These are phyloP conservation scores for Cercospora canescens DNA, from an alignment of 2,329 filamentous ascomycete genomes.

Conservation along the genomic window DNA sequence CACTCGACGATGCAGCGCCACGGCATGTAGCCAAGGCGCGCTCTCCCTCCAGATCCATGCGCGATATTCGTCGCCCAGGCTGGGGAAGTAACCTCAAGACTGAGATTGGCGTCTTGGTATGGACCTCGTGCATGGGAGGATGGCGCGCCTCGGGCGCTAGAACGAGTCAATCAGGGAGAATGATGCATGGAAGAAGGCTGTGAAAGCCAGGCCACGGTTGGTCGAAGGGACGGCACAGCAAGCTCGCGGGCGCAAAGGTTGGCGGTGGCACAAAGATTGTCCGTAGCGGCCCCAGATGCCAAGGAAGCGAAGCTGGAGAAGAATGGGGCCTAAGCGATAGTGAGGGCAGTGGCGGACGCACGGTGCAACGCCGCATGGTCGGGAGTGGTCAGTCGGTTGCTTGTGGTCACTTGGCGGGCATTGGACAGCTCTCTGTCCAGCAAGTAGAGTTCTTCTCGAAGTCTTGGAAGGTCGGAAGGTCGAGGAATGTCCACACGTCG, in stretches of 20 bases:
- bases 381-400: not conserved
- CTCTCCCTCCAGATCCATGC: conserved; percentile 7
- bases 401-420: conserved; percentile 10
- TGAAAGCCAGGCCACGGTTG: not conserved
- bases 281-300: conserved; percentile 9
- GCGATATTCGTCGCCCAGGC: conserved; percentile 14
- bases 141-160: not conserved
- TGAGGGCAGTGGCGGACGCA: conserved; percentile 5
- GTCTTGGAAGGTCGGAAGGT: conserved; percentile 15
- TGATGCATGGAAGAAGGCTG: conserved; percentile 13
- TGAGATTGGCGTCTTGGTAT: conserved; percentile 11
- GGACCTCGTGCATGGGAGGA: conserved; percentile 5
- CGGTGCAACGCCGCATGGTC: not conserved
- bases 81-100: conserved; percentile 8
- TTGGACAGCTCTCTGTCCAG: conserved; percentile 2
- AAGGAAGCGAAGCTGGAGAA: conserved; percentile 9
- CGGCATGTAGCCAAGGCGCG: conserved; percentile 13
- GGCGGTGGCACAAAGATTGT: not conserved
- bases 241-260: not conserved
- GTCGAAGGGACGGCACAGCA: not conserved
- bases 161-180: not conserved
- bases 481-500: conserved; percentile 6
- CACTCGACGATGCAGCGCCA: conserved; percentile 7
- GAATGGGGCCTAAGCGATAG: conserved; percentile 6
- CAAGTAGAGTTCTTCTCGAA: conserved; percentile 8